Evolutionary conservation across 2,329 filamentous ascomycete species (phyloP).

Genomic region (Monosporascus cannonballus): DNA sequence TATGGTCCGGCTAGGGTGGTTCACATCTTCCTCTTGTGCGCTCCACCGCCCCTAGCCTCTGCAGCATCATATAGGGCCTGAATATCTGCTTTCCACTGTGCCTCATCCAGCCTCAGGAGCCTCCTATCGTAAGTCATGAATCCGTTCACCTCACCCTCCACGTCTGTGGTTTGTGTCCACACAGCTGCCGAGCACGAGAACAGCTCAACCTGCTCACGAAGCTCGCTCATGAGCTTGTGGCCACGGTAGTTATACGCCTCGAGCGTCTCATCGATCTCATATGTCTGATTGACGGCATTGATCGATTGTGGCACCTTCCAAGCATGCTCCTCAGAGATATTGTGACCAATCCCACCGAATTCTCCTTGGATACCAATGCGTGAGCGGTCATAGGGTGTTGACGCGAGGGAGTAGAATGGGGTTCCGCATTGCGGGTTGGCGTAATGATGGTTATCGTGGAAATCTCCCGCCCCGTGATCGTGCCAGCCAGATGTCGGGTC

Average conservation of each 20-base stretch:
- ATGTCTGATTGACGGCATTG: conserved; percentile 57
- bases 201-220: conserved; percentile 53
- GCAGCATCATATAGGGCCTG: conserved; percentile 53
- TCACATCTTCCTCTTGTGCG: conserved; percentile 1
- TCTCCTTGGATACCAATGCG: conserved; percentile 66
- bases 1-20: background rate
- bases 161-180: conserved; percentile 70
- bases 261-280: conserved; percentile 55
- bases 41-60: conserved; percentile 9
- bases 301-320: conserved; percentile 59
- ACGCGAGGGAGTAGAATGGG: conserved; percentile 56
- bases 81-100: conserved; percentile 57
- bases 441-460: conserved; percentile 65
- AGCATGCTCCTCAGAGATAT: conserved; percentile 55
- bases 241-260: conserved; percentile 62
- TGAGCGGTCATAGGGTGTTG: conserved; percentile 47
- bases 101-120: conserved; percentile 47
- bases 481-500: conserved; percentile 60
- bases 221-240: conserved; percentile 52
- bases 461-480: conserved; percentile 64
- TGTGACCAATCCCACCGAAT: conserved; percentile 64
- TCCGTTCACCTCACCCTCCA: conserved; percentile 70
- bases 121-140: conserved; percentile 64
- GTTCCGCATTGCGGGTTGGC: conserved; percentile 65
- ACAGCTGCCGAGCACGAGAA: conserved; percentile 62